Evolutionary conservation across 2,329 filamentous ascomycete species (phyloP).

Genomic region (Diplodia scrobiculata): DNA sequence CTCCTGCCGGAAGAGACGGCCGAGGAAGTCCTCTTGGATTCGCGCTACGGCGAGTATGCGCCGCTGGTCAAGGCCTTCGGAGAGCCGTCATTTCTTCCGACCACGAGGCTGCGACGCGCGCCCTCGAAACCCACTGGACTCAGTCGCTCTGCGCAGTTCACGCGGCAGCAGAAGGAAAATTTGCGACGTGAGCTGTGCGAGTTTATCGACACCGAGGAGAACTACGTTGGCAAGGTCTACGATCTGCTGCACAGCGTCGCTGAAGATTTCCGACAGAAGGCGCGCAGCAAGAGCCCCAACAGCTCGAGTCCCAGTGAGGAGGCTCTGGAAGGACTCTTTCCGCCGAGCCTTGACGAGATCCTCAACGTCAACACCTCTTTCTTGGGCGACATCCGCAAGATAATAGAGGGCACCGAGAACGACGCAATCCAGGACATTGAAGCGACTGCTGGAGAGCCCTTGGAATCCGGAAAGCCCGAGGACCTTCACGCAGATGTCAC

Average conservation of each 20-base stretch:
- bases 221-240: constrained; percentile 85
- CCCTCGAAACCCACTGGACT: constrained; percentile 83
- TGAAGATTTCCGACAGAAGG: constrained; percentile 73
- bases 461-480: not conserved
- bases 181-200: constrained; percentile 87
- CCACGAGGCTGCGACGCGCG: constrained; percentile 77
- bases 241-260: constrained; percentile 81
- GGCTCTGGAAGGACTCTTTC: constrained; percentile 77
- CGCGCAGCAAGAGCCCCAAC: constrained; percentile 57
- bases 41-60: constrained; percentile 76
- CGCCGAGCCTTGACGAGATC: constrained; percentile 76
- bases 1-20: constrained; percentile 59
- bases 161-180: constrained; percentile 78
- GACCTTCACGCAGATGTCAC: constrained; percentile 62
- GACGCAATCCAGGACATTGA: constrained; percentile 78
- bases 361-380: constrained; percentile 80
- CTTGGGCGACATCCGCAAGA: constrained; percentile 70
- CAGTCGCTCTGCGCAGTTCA: constrained; percentile 75
- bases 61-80: constrained; percentile 77
- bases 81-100: constrained; percentile 82
- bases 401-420: constrained; percentile 82
- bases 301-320: constrained; percentile 72
- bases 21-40: constrained; percentile 67
- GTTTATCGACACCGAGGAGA: constrained; percentile 87
- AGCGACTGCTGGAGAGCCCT: constrained; percentile 39